Evolutionary conservation across 129 eudicot species (phyloP).

Genomic region (Saussurea involucrata): DNA sequence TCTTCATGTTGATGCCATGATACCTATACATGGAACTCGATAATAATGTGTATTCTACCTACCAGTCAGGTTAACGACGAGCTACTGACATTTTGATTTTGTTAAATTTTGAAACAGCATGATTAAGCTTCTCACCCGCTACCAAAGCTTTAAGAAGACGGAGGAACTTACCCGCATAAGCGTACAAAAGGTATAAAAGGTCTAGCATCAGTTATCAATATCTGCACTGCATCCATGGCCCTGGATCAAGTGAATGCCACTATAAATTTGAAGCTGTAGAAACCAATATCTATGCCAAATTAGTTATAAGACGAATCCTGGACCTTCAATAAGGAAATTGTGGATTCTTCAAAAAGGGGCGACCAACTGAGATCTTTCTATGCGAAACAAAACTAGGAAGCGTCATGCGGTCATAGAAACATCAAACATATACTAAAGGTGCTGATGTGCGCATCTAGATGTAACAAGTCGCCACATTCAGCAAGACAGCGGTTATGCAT

Average conservation of each 20-base stretch:
- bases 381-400: too few species aligned
- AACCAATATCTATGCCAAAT: neutral
- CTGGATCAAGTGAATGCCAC: neutral
- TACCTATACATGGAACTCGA: too few species aligned
- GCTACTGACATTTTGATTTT: neutral
- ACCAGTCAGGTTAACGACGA: too few species aligned
- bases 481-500: neutral
- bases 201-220: slow-evolving; percentile 1
- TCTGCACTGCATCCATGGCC: neutral
- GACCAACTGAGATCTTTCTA: neutral
- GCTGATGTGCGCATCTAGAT: too few species aligned
- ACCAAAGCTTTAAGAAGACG: slow-evolving; percentile 9
- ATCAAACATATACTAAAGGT: neutral
- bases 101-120: slow-evolving; percentile 11
- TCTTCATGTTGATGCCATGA: neutral
- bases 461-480: too few species aligned
- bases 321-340: neutral
- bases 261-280: neutral
- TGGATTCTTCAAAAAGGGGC: neutral
- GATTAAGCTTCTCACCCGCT: slow-evolving; percentile 13
- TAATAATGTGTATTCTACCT: neutral
- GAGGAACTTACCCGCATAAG: neutral
- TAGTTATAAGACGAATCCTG: neutral
- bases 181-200: slow-evolving; percentile 1
- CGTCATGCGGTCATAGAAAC: neutral